Evolutionary conservation across 805 yeast species (phyloP).

Genomic region (Candida pseudofarinosa): DNA sequence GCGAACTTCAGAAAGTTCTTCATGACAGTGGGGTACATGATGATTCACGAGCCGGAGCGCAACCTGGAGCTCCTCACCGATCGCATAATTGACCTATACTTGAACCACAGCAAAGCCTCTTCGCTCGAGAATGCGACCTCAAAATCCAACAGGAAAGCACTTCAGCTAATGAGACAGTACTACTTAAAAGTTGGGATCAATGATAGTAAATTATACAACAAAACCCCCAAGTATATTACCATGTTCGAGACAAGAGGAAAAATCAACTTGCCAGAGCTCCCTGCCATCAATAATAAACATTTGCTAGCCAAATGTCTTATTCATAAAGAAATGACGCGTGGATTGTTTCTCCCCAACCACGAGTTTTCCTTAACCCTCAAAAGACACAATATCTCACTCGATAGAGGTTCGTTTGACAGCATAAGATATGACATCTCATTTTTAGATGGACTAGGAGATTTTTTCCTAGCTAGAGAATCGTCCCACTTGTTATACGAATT

Average conservation of each 20-base stretch:
- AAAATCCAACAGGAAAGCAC: slow-evolving; percentile 9
- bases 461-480: slow-evolving; percentile 34
- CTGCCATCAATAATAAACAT: slow-evolving; percentile 23
- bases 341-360: slow-evolving; percentile 25
- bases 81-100: slow-evolving; percentile 27
- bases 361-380: slow-evolving; percentile 18
- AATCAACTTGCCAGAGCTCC: slow-evolving; percentile 32
- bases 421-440: slow-evolving; percentile 32
- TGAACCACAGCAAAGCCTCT: slow-evolving; percentile 10
- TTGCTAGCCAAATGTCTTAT: slow-evolving; percentile 31
- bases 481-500: slow-evolving; percentile 30
- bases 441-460: slow-evolving; percentile 41
- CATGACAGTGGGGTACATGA: slow-evolving; percentile 24
- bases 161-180: slow-evolving; percentile 20
- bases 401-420: slow-evolving; percentile 17
- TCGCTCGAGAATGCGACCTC: background rate
- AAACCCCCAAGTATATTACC: slow-evolving; percentile 12
- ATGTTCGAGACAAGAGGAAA: slow-evolving; percentile 20
- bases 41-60: slow-evolving; percentile 16
- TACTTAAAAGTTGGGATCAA: slow-evolving; percentile 20
- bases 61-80: slow-evolving; percentile 24
- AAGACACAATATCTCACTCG: slow-evolving; percentile 14
- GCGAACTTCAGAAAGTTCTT: slow-evolving; percentile 20
- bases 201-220: slow-evolving; percentile 18
- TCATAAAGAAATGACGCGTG: slow-evolving; percentile 35